These are phyloP conservation scores for Aspergillus sp. DNA, from an alignment of 2,329 filamentous ascomycete species.

Conservation along the genomic window DNA sequence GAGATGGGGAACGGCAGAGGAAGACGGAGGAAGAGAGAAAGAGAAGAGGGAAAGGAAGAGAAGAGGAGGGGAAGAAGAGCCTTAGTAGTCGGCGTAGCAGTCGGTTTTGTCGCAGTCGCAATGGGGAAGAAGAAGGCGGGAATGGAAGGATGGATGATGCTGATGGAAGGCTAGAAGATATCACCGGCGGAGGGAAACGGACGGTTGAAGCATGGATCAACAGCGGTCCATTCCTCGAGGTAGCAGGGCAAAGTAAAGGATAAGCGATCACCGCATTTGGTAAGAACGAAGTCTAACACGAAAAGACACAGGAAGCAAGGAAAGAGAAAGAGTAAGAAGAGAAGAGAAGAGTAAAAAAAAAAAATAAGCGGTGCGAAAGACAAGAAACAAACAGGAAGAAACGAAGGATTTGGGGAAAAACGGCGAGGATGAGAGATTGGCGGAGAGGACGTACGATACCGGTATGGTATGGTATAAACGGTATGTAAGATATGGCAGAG, in stretches of 20 bases:
- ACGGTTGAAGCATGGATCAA: slow-evolving; percentile 13
- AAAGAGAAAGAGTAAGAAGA: not conserved
- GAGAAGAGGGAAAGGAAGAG: slow-evolving; percentile 11
- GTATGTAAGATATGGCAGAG: not conserved
- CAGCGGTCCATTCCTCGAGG: slow-evolving; percentile 14
- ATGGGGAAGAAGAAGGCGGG: no score
- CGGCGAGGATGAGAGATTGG: no score
- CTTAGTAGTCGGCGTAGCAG: no score
- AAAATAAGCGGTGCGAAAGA: not conserved
- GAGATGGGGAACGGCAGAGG: not conserved
- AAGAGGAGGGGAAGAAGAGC: slow-evolving; percentile 9
- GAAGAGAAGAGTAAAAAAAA: not conserved
- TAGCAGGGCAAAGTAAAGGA: not conserved
- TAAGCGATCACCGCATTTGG: no score
- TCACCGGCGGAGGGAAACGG: not conserved
- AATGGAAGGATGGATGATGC: no score
- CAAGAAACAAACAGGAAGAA: no score
- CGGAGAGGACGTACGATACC: no score
- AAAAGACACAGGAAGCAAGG: not conserved
- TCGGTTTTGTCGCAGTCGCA: no score
- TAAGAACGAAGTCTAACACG: no score
- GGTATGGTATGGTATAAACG: no score
- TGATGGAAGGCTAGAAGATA: not conserved
- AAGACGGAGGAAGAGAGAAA: slow-evolving; percentile 2
- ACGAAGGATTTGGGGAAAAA: no score